Base-by-base conservation (phyloP, 2,329 filamentous ascomycete genomes). In the Fusarium sp. region DNA sequence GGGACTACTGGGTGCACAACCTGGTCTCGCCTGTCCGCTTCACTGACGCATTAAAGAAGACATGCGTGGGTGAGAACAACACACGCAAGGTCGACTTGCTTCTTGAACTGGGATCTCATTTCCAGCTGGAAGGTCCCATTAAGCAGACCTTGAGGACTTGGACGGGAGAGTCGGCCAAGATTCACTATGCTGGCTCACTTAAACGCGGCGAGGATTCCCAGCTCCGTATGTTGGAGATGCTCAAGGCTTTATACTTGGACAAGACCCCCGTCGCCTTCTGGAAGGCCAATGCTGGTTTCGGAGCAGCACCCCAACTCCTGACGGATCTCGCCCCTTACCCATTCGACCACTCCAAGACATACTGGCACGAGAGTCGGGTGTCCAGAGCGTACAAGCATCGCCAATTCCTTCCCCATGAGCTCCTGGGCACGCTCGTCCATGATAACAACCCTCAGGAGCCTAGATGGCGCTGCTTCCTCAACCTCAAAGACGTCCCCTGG, bases 291-390 rank as follows among this genome's bases (percentile, higher is more conserved):
- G n/a, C 24, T 11, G 50, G 50, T 5, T 53, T 53, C 22, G 8
- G 10, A 14, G 45, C 17, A 14, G 22, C 6, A 7, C 30, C 50
- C 7, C 13, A 22, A 20, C 44, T 53, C 30, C 8, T 53, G n/a
- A 53, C 22, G 9, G 63, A 70, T n/a, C 49, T 83, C 0, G 80
- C 82, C 2, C 65, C 67, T 4, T 84, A 84, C 63, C 68, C 74
- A 0, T 84, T 81, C 80, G 75, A 82, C 44, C 79, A 83, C 56
- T 61, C 30, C n/a, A 41, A 60, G 51, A 41, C 47, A 55, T 26
- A 56, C 26, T 55, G 52, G 52, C 44, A 47, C 19, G 52, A 55
- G 28, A 15, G 35, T 10, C 45, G 44, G 3, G 19, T 50, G 5
- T 50, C 44, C 20, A 30, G 26, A 6, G 53, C 41, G 37, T 41